Evolutionary conservation across 352 stramenopile species (phyloP), one percentile per base, ranked within the genome.

Genomic region (Phytophthora melonis): DNA sequence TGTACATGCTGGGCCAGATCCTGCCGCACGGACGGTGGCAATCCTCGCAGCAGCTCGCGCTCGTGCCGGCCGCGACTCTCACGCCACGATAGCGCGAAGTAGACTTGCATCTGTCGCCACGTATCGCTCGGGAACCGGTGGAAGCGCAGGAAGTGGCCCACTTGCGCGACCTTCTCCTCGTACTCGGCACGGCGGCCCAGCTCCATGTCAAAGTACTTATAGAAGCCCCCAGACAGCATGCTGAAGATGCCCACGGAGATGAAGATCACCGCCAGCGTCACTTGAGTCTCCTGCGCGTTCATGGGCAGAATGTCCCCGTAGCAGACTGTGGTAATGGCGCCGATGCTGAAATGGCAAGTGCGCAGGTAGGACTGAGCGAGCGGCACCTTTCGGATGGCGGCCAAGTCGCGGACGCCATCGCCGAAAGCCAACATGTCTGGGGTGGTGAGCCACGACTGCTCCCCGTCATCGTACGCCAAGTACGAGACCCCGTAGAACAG

Each of bases 21-120:
- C 32, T 90, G 80, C 5, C 82, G 78, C 19, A 93, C 71, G 1
- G 81, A 79, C 1, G 70, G 76, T 13, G 85, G 84, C 32, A 94
- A 52, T 4, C 85, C 85, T 10, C 79, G 67, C 2, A 94, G 72
- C 49, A 88, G 72, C 27, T 91, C 68, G 10, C 86, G 75, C 56
- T 93, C 86, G 47, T 84, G 78, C 52, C 89, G 85, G 10, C 87
- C 87, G 23, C 90, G 87, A 75, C 78, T 92, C 50, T 92, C 82
- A 9, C 86, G 72, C 87, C 87, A 93, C 43, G 80, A 84, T 1
- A 93, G 71, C 13, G 84, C 75, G 61, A 93, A 92, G 67, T 92
- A 94, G 6, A 91, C 72, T 59, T 93, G 83, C 86, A 93, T 92
- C 68, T 93, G 87, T 23, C 78, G 80, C 84, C 83, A 91, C 36